These are phyloP conservation scores for Setomelanomma holmii DNA, from an alignment of 2,329 filamentous ascomycete genomes.

Conservation along the genomic window DNA sequence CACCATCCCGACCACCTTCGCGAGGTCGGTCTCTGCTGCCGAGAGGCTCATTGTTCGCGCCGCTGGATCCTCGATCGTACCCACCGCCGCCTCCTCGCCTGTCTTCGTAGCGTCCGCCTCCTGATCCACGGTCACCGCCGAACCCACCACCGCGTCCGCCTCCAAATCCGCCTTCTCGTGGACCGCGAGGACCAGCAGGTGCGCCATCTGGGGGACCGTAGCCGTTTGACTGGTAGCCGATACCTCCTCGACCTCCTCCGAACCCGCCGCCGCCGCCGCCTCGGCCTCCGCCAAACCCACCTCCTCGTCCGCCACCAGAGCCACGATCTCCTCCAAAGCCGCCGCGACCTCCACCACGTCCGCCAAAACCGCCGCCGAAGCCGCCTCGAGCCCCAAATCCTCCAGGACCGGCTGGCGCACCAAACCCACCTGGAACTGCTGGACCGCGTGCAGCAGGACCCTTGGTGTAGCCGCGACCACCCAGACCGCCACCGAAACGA, in stretches of 20 bases:
- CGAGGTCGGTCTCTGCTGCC: slow-evolving; percentile 63
- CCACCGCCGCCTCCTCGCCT: slow-evolving; percentile 22
- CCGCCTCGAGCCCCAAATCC: slow-evolving; percentile 60
- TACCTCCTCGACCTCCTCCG: slow-evolving; percentile 54
- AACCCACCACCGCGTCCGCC: slow-evolving; percentile 36
- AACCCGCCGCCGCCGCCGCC: slow-evolving; percentile 35
- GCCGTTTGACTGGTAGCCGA: slow-evolving; percentile 54
- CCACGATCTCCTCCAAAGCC: slow-evolving; percentile 57
- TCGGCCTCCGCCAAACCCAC: slow-evolving; percentile 59
- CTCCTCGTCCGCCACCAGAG: slow-evolving; percentile 43
- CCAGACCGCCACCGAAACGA: slow-evolving; percentile 88
- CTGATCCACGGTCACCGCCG: slow-evolving; percentile 30
- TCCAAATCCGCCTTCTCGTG: slow-evolving; percentile 49
- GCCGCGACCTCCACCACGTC: slow-evolving; percentile 60
- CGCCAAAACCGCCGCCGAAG: slow-evolving; percentile 56
- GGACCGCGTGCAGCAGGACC: slow-evolving; percentile 75
- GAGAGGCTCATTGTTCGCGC: slow-evolving; percentile 85
- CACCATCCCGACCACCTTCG: slow-evolving; percentile 35
- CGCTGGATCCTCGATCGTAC: slow-evolving; percentile 59
- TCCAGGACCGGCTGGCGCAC: slow-evolving; percentile 62
- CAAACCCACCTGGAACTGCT: slow-evolving; percentile 66
- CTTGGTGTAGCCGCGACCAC: slow-evolving; percentile 92
- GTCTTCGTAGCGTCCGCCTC: slow-evolving; percentile 31
- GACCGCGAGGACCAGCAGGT: slow-evolving; percentile 56
- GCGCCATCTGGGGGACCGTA: slow-evolving; percentile 55